Base-by-base conservation (phyloP, 495 filamentous ascomycete genomes). In the Penicillium paradoxum region DNA sequence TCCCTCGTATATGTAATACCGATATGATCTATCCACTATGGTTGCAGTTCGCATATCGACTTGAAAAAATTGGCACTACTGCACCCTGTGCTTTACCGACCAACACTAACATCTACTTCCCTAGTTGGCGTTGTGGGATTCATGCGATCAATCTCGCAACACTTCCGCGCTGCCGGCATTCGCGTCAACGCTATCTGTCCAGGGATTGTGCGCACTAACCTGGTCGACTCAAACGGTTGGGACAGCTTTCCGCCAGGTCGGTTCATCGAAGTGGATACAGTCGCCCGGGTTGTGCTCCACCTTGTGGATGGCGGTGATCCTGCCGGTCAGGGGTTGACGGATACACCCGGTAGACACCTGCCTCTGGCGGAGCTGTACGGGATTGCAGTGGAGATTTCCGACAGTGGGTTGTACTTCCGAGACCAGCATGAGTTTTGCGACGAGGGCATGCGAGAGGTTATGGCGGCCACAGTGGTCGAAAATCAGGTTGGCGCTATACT, bases 181-280 rank as follows among this genome's bases (percentile, higher is more conserved):
- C 55, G 60, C 25, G 63, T 61, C 10, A 63, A 66, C 32, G 49
- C 57, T 6, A 60, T 63, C 39, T 62, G 49, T 22, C 57, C 59
- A 5, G 55, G 48, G 14, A 59, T 57, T 7, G 55, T 62, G 10
- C 55, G 50, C 33, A 62, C 62, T 15, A 56, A 60, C 34, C 43
- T 65, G 3, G 53, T 57, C 24, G 50, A 55, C 38, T 33, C 53
- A 13, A 43, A 24, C n/a, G 46, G 43, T 19, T 59, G 62, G 58
- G 21, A 55, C 15, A 53, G 32, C 19, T 57, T 56, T 22, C 56
- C 56, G 2, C 51, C 37, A 8, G 29, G 49, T 14, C 50, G 54
- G 21, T 56, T 62, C 21, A 49, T 55, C 38, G 47, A 56, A 1
- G 21, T 52, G 36, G 49, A 56, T 6, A 34, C 33, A 7, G 34